Evolutionary conservation across 352 stramenopile species (phyloP), one percentile per base, ranked within the genome.

Genomic region (Phytophthora europaea): DNA sequence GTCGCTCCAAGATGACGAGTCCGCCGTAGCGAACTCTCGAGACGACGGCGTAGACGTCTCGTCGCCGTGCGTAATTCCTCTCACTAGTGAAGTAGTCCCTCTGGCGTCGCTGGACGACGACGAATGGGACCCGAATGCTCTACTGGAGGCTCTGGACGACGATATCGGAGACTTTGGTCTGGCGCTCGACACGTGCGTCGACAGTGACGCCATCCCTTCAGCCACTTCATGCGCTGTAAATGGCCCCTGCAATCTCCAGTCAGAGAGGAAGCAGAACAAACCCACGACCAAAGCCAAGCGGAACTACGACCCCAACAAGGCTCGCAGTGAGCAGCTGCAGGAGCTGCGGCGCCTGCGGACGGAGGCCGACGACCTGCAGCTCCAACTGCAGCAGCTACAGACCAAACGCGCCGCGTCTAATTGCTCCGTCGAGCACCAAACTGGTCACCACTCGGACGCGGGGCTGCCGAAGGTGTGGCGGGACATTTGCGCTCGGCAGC

Each of bases 261-360:
- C 26, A 31, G 26, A 31, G 26, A 31, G 3, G 3, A 18, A 43
- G 36, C 36, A 13, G 6, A 51, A 2, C 13, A 51, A 12, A 12
- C 13, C 40, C 40, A 50, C 10, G 40, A 50, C 36, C 36, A 43
- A 43, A 43, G 10, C 1, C 36, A 43, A 51, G 43, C 43, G 43
- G 13, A 51, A 51, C 16, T 51, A 51, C 43, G 43, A 51, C 43
- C 43, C 47, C n/a, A 53, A 33, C 47, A 53, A 53, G 47, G 47
- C 47, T 7, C 47, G 47, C 47, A 9, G n/a, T 20, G 47, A 53
- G 47, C 47, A 28, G 47, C 47, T 53, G 47, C 47, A 20, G n/a
- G 47, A 53, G 47, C 47, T 53, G 47, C 47, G 47, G 18, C 47
- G 47, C 5, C n/a, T 28, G 6, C 47, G 20, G n/a, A 28, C 22